Percentiles rank a stretch among this genome's conserved stretches.
Evolutionary conservation across 2,329 filamentous ascomycete species (phyloP).

Genomic region (Arthroderma sp.): DNA sequence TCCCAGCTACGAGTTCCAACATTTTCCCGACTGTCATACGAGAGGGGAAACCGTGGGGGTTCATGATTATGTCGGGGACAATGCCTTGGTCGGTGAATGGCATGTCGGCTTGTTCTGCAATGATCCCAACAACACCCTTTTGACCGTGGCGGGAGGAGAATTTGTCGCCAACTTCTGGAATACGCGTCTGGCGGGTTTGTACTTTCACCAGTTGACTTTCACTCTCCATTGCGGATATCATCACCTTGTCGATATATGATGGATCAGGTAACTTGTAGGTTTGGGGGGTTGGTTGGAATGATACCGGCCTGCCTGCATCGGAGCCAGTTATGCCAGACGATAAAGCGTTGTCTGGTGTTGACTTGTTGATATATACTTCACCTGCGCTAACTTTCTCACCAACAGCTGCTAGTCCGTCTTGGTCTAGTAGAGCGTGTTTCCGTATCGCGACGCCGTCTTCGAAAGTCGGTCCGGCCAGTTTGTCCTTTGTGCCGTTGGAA

Average conservation of each 20-base stretch:
- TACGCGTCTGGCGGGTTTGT: conserved; percentile 86
- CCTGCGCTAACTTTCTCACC: conserved; percentile 65
- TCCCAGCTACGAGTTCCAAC: conserved; percentile 86
- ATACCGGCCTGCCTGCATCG: conserved; percentile 42
- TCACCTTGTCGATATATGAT: conserved; percentile 89
- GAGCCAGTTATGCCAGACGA: conserved; percentile 49
- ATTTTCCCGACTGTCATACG: conserved; percentile 99
- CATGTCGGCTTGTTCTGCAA: conserved; percentile 92
- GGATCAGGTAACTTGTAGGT: conserved; percentile 75
- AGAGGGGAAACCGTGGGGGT: conserved; percentile 97
- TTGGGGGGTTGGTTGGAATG: conserved; percentile 29
- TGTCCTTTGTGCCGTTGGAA: conserved; percentile 58
- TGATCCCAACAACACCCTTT: conserved; percentile 94
- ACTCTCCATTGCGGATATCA: conserved; percentile 78
- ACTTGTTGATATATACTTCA: conserved; percentile 84
- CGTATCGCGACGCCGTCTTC: conserved; percentile 48
- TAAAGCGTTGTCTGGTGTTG: conserved; percentile 64
- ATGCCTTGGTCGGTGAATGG: conserved; percentile 86
- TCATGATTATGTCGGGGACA: conserved; percentile 99
- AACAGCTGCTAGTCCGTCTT: conserved; percentile 80
- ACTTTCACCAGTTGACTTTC: conserved; percentile 84
- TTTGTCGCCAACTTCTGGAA: conserved; percentile 93
- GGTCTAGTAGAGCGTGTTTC: conserved; percentile 61
- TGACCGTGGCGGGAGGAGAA: conserved; percentile 98
- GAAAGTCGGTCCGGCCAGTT: conserved; percentile 49